Percentiles rank a stretch among this genome's conserved stretches.
These are phyloP conservation scores for Bondarzewia mesenterica DNA, from an alignment of 1,284 basidiomycete species.

Conservation along the genomic window DNA sequence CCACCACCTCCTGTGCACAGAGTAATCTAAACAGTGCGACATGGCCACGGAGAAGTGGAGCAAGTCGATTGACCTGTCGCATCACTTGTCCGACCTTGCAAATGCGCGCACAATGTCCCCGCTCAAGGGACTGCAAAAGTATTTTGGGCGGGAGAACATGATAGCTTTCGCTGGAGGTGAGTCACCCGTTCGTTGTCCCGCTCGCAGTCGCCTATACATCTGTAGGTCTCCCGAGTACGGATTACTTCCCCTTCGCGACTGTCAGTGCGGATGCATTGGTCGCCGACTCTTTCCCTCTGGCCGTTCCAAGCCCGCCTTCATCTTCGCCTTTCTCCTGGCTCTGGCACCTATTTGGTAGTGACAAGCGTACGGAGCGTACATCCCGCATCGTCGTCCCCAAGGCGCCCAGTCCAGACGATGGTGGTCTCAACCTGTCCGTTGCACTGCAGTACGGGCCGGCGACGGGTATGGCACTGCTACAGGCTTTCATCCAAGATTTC, in stretches of 20 bases:
- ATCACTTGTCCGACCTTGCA: slow-evolving; percentile 51
- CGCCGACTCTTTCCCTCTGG: slow-evolving; percentile 25
- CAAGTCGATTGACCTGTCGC: slow-evolving; percentile 48
- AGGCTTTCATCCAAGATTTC: slow-evolving; percentile 51
- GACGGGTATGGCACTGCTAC: slow-evolving; percentile 43
- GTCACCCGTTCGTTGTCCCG: slow-evolving; percentile 6
- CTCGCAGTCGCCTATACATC: not conserved
- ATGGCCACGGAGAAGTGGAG: slow-evolving; percentile 27
- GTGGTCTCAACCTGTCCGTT: slow-evolving; percentile 50
- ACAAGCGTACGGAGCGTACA: slow-evolving; percentile 43
- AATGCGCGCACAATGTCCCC: slow-evolving; percentile 46
- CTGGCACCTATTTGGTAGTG: slow-evolving; percentile 52
- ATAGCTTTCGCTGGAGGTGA: slow-evolving; percentile 54
- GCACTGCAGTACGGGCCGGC: slow-evolving; percentile 73
- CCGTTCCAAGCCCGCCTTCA: not conserved
- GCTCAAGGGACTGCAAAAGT: slow-evolving; percentile 58
- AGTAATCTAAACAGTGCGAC: not conserved
- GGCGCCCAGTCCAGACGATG: slow-evolving; percentile 36
- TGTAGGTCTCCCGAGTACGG: slow-evolving; percentile 50
- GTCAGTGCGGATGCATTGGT: slow-evolving; percentile 38
- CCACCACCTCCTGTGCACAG: not conserved
- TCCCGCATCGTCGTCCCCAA: slow-evolving; percentile 54
- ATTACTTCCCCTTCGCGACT: slow-evolving; percentile 56
- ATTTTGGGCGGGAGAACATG: slow-evolving; percentile 40
- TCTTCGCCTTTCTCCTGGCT: slow-evolving; percentile 38